Percentiles rank a stretch among this genome's conserved stretches.
Evolutionary conservation across 768 basidiomycete species (phyloP).

Genomic region (Tricholoma terreum): DNA sequence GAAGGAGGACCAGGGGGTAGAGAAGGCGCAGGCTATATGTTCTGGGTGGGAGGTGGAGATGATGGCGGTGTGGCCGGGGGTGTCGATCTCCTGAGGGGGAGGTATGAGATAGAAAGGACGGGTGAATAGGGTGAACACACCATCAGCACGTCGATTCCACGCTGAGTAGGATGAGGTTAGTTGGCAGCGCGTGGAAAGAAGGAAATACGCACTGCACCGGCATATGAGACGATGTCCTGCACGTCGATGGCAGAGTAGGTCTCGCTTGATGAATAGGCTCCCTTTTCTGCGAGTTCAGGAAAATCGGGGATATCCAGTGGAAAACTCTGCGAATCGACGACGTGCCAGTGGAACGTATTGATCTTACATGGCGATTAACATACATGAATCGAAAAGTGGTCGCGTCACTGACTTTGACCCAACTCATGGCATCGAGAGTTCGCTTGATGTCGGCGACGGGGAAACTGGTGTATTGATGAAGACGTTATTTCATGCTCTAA

Average conservation of each 20-base stretch:
- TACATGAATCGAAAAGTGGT: slow-evolving; percentile 46
- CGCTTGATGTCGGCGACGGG: slow-evolving; percentile 61
- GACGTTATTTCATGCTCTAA: neutral
- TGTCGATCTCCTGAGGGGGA: slow-evolving; percentile 70
- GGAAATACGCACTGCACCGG: slow-evolving; percentile 49
- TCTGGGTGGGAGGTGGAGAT: slow-evolving; percentile 69
- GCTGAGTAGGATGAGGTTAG: slow-evolving; percentile 30
- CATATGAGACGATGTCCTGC: slow-evolving; percentile 58
- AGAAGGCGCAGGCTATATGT: slow-evolving; percentile 62
- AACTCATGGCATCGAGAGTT: slow-evolving; percentile 74
- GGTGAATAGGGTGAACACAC: slow-evolving; percentile 28
- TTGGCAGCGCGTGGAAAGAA: slow-evolving; percentile 10
- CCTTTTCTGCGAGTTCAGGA: slow-evolving; percentile 58
- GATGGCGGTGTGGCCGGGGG: slow-evolving; percentile 74
- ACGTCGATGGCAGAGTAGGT: slow-evolving; percentile 57
- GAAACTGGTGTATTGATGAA: slow-evolving; percentile 37
- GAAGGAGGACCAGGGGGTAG: slow-evolving; percentile 55
- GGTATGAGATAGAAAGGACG: slow-evolving; percentile 33
- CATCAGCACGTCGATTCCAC: slow-evolving; percentile 71
- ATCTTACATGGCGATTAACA: slow-evolving; percentile 34
- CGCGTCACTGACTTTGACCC: slow-evolving; percentile 52
- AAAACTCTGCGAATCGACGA: slow-evolving; percentile 77
- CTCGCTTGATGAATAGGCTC: slow-evolving; percentile 60
- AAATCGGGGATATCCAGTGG: slow-evolving; percentile 60
- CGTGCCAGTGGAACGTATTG: slow-evolving; percentile 80